These are phyloP conservation scores for Tuber melanosporum DNA, from an alignment of 495 filamentous ascomycete genomes.

Conservation along the genomic window DNA sequence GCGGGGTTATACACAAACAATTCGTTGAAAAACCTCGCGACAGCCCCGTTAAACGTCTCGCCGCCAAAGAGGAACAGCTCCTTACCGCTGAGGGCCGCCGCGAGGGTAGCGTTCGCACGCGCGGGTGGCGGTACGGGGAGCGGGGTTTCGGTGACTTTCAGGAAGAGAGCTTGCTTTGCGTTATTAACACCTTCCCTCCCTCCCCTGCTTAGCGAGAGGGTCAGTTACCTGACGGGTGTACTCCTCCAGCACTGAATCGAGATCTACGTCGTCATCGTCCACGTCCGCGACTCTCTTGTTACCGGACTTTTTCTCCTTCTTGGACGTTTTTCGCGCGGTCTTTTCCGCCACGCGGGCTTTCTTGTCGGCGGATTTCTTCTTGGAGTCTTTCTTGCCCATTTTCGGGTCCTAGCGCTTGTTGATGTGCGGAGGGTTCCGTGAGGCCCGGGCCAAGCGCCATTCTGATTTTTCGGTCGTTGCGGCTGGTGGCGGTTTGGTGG, in stretches of 20 bases:
- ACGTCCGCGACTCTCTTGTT: slow-evolving; percentile 41
- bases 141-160: slow-evolving; percentile 79
- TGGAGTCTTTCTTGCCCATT: slow-evolving; percentile 41
- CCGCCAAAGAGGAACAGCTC: slow-evolving; percentile 92
- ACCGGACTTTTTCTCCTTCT: slow-evolving; percentile 37
- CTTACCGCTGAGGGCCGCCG: slow-evolving; percentile 79
- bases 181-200: slow-evolving; percentile 44
- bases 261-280: slow-evolving; percentile 67
- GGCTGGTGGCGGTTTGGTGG: background rate
- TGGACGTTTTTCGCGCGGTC: slow-evolving; percentile 35
- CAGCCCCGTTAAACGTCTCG: slow-evolving; percentile 59
- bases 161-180: slow-evolving; percentile 86
- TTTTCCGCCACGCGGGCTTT: slow-evolving; percentile 37
- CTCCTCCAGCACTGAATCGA: slow-evolving; percentile 92
- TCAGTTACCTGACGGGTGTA: slow-evolving; percentile 52
- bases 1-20: slow-evolving; percentile 86
- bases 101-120: slow-evolving; percentile 67
- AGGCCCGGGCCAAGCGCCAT: slow-evolving; percentile 4
- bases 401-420: background rate
- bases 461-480: background rate
- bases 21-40: slow-evolving; percentile 61
- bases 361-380: slow-evolving; percentile 39
- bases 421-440: background rate
- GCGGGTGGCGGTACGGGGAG: slow-evolving; percentile 67
- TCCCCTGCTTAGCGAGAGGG: background rate